Evolutionary conservation across 768 basidiomycete species (phyloP).

Genomic region (Sporobolomyces roseus): DNA sequence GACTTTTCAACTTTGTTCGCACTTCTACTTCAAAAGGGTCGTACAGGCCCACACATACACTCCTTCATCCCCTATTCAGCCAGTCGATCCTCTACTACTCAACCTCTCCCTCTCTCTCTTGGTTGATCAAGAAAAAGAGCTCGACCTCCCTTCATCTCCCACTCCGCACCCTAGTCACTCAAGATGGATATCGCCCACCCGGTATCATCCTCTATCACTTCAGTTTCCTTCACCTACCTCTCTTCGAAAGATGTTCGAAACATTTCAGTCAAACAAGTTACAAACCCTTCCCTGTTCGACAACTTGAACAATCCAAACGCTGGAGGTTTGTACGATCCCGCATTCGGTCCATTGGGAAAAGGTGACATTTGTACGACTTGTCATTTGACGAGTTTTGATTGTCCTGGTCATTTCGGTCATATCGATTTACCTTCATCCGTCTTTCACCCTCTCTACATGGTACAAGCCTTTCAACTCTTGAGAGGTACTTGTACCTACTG

Average conservation of each 20-base stretch:
- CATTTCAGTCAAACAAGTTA: constrained; percentile 96
- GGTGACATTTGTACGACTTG: constrained; percentile 94
- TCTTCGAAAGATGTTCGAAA: constrained; percentile 78
- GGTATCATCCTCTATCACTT: constrained; percentile 74
- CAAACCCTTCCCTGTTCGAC: constrained; percentile 87
- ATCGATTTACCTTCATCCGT: constrained; percentile 93
- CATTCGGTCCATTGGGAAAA: constrained; percentile 81
- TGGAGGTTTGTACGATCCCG: constrained; percentile 91
- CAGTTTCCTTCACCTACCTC: constrained; percentile 89
- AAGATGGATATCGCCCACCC: constrained; percentile 77
- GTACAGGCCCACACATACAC: constrained; percentile 19
- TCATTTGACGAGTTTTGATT: constrained; percentile 83
- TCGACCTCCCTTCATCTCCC: constrained; percentile 1
- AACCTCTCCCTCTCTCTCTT: neutral
- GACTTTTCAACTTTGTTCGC: too few species aligned
- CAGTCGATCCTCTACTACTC: too few species aligned
- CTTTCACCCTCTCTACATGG: constrained; percentile 94
- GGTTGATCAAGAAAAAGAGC: neutral
- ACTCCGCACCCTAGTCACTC: neutral
- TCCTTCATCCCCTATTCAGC: neutral
- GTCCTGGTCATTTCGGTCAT: constrained; percentile 97
- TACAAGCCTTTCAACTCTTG: constrained; percentile 78
- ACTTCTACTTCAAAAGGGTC: constrained; percentile 12
- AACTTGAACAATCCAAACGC: constrained; percentile 86
- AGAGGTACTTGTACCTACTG: constrained; percentile 89